phyloP scores from a whole-genome alignment of 1,139 yeast species.

The Debaryomyces nepalensis region DNA sequence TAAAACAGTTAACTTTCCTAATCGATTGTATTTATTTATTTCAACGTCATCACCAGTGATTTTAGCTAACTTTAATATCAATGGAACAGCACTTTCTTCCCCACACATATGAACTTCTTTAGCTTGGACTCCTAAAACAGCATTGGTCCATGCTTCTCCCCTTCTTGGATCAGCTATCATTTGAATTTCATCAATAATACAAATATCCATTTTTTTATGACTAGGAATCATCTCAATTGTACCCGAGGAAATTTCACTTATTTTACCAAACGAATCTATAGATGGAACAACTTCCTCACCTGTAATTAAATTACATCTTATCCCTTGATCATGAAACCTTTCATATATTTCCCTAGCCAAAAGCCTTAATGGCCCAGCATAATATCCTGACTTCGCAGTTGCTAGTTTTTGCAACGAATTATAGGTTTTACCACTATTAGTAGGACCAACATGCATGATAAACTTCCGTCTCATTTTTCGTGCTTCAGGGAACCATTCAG shows the following conservation, averaged over 20 bases:
- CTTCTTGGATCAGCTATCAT: constrained; percentile 82
- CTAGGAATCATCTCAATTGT: constrained; percentile 93
- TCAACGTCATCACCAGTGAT: constrained; percentile 81
- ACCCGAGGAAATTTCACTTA: constrained; percentile 79
- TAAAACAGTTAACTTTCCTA: constrained; percentile 72
- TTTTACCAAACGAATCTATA: constrained; percentile 67
- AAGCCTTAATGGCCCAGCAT: constrained; percentile 92
- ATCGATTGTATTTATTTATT: constrained; percentile 69
- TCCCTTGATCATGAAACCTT: constrained; percentile 65
- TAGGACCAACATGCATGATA: constrained; percentile 94
- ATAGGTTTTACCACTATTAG: constrained; percentile 96
- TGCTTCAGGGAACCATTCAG: constrained; percentile 89
- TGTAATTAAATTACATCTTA: constrained; percentile 81
- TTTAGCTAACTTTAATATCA: constrained; percentile 59
- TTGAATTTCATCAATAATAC: constrained; percentile 94
- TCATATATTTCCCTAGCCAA: constrained; percentile 92
- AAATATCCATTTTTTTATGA: constrained; percentile 72
- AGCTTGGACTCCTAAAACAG: constrained; percentile 84
- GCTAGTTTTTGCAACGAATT: constrained; percentile 74
- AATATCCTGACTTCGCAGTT: constrained; percentile 78
- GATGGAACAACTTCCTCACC: constrained; percentile 90
- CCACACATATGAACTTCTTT: constrained; percentile 92
- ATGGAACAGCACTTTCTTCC: constrained; percentile 77
- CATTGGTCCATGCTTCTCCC: constrained; percentile 97
- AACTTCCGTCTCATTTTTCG: constrained; percentile 78